Evolutionary conservation across 2,329 filamentous ascomycete species (phyloP).

Genomic region (Verticillium dahliae): DNA sequence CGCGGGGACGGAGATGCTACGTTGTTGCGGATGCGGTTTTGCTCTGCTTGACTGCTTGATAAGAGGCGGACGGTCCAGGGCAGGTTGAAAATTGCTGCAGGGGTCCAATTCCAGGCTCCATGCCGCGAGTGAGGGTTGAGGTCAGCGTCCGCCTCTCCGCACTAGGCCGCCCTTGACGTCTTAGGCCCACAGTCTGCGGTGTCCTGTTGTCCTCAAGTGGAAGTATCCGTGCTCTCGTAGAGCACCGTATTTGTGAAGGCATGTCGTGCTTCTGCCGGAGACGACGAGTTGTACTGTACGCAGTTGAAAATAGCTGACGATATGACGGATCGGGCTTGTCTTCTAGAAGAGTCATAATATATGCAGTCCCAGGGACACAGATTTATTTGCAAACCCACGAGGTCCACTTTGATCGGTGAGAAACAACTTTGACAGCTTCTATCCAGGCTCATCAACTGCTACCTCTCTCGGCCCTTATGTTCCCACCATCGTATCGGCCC

Average conservation of each 20-base stretch:
- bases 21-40: neutral
- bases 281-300: no score
- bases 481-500: constrained; percentile 54
- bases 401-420: no score
- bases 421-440: no score
- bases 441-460: constrained; percentile 9
- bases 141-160: neutral
- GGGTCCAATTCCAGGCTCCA: neutral
- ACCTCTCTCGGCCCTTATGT: constrained; percentile 24
- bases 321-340: no score
- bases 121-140: neutral
- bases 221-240: no score
- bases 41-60: neutral
- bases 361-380: no score
- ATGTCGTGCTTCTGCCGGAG: no score
- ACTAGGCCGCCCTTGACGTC: neutral
- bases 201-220: no score
- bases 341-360: no score
- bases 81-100: constrained; percentile 2
- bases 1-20: neutral
- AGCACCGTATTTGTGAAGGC: no score
- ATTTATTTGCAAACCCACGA: no score
- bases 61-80: neutral
- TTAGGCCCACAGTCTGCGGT: neutral
- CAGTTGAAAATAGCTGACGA: no score